phyloP scores from a whole-genome alignment of 371 early-diverging fungal genomes.

The Mortierella sp. region DNA sequence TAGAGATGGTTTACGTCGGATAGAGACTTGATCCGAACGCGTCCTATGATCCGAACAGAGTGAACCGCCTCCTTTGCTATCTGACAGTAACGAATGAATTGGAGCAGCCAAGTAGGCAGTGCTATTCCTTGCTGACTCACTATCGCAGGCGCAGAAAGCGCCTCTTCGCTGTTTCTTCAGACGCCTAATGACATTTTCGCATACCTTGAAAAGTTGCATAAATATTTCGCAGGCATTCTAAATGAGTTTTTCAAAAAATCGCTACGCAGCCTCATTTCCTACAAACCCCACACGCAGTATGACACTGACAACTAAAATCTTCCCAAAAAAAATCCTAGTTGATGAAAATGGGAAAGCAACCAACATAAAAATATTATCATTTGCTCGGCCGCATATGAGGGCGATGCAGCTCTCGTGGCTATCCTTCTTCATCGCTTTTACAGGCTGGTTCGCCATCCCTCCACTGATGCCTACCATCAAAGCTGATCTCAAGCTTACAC shows the following conservation, averaged over 20 bases:
- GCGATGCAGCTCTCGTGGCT: slow-evolving; percentile 61
- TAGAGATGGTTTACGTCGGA: neutral
- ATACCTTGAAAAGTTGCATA: slow-evolving; percentile 4
- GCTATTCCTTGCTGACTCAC: neutral
- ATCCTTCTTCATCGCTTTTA: slow-evolving; percentile 59
- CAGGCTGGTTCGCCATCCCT: slow-evolving; percentile 70
- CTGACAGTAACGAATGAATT: neutral
- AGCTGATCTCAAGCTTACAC: slow-evolving; percentile 49
- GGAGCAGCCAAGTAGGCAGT: too few species aligned
- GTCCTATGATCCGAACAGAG: neutral
- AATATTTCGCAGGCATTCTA: slow-evolving; percentile 12
- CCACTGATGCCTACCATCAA: slow-evolving; percentile 59
- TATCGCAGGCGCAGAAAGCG: neutral
- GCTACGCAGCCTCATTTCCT: slow-evolving; percentile 1
- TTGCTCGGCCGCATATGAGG: slow-evolving; percentile 57
- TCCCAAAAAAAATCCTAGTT: slow-evolving; percentile 39
- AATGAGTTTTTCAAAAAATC: slow-evolving; percentile 1
- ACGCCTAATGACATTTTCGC: neutral
- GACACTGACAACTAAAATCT: slow-evolving; percentile 25
- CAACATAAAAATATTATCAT: slow-evolving; percentile 48
- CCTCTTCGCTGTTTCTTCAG: neutral
- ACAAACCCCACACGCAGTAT: slow-evolving; percentile 14
- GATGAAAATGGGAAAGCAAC: slow-evolving; percentile 51
- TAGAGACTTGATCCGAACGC: slow-evolving; percentile 7
- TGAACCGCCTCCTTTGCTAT: neutral